Base-by-base conservation (phyloP, 768 basidiomycete species). In the Tricholomella constricta region DNA sequence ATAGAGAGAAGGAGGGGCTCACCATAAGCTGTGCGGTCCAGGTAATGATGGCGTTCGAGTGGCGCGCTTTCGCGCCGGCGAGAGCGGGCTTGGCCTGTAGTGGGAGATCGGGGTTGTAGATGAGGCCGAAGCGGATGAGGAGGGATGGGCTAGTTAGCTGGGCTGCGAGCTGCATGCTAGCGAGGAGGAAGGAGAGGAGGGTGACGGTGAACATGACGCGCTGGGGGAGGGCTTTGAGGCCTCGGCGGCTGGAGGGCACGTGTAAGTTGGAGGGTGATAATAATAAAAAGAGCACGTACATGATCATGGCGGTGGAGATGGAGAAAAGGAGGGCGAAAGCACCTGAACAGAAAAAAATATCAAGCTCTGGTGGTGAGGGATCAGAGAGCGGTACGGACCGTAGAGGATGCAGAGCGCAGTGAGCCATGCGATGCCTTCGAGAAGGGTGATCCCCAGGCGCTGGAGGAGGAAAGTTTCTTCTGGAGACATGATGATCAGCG, bases 21-120 rank as follows among this genome's bases (percentile, higher is more conserved):
- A 53, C 52, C 36, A 53, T n/a, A 26, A 53, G 37, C 32, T 47
- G 23, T 2, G 19, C 37, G 6, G 45, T 53, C 52, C 44, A 46
- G 2, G 41, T 10, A 20, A 27, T 27, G 8, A 50, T 50, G n/a
- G n/a, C n/a, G n/a, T n/a, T n/a, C n/a, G n/a, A n/a, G n/a, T n/a
- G n/a, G n/a, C n/a, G n/a, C n/a, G n/a, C n/a, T n/a, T n/a, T n/a
- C n/a, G n/a, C n/a, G n/a, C n/a, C n/a, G n/a, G n/a, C n/a, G n/a
- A n/a, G n/a, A n/a, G n/a, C n/a, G n/a, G n/a, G n/a, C n/a, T 27
- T 14, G 37, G 31, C 27, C 22, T 2, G 37, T n/a, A 46, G 11
- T 14, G 45, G 37, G 6, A 46, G 4, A 22, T 47, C 45, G n/a
- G n/a, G 7, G 17, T 37, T 46, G 17, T 53, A 40, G 25, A 46